Percentiles rank a stretch among this genome's conserved stretches.
Conservation (phyloP, 345 rosid genomes). For the Eucalyptus cladocalyx region DNA sequence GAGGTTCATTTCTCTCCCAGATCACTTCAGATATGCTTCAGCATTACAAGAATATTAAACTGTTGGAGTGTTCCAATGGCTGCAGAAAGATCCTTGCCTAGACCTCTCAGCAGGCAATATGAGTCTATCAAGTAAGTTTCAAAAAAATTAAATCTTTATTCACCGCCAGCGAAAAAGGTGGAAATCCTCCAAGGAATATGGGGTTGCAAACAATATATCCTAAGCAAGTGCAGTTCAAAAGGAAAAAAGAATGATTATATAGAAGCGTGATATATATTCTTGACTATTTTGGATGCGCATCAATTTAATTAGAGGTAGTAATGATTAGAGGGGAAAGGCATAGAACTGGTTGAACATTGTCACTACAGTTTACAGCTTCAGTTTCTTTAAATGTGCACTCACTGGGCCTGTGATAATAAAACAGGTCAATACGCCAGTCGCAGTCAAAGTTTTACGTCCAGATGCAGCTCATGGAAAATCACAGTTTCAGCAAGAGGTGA, state of each 20-base stretch:
- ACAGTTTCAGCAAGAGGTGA: slow-evolving; percentile 88
- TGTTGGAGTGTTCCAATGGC: neutral
- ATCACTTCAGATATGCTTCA: neutral
- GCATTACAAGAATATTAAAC: neutral
- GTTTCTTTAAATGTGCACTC: neutral
- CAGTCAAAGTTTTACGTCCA: slow-evolving; percentile 81
- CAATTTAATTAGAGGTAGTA: neutral
- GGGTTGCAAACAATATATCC: neutral
- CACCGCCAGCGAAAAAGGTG: neutral
- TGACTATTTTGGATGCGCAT: neutral
- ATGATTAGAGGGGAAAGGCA: neutral
- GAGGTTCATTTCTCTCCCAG: slow-evolving; percentile 22
- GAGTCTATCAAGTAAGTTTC: slow-evolving; percentile 39
- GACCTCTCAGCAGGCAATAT: slow-evolving; percentile 20
- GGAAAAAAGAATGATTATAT: neutral
- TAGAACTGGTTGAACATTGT: neutral
- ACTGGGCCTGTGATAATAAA: neutral
- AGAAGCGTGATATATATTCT: neutral
- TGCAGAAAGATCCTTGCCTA: slow-evolving; percentile 31
- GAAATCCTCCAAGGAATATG: neutral
- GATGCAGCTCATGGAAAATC: slow-evolving; percentile 94
- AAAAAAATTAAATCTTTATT: neutral
- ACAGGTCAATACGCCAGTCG: slow-evolving; percentile 77
- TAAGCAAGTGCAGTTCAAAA: neutral
- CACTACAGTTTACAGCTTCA: neutral